Evolutionary conservation across 2,329 filamentous ascomycete genomes (phyloP), one percentile per base, ranked within the genome.

Genomic region (Hypoxylon sp.): DNA sequence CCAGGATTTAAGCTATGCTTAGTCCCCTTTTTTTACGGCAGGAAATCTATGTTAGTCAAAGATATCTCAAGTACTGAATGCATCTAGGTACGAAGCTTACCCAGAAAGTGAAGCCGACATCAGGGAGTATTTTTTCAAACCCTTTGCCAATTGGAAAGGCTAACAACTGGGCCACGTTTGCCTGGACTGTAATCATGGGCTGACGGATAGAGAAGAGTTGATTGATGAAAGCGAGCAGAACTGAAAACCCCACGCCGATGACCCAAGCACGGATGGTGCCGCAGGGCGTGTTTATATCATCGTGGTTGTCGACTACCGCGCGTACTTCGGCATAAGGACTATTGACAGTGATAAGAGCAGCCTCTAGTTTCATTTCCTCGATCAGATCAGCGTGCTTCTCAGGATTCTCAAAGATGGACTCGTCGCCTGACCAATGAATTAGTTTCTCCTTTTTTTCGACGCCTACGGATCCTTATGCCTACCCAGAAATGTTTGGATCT

Each of bases 161-260:
- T 5, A 88, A 79, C 47, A 89, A 77, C 78, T 89, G 86, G 17
- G 86, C 85, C 8, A 89, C 85, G 57, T 87, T 86, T 54, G 85
- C 80, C 69, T 84, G 82, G 73, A 90, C 84, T 14, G 78, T 81
- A 70, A 89, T 88, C 47, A 81, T 79, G 0, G 87, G 87, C 67
- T 85, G 83, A 9, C 87, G 85, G 64, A 89, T 84, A 55, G 84
- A 85, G 75, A 89, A 88, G 55, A 89, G 82, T 79, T 87, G 85
- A 73, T 89, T 88, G 73, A 85, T 80, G 59, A 85, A 85, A 48
- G 84, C 81, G 35, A 87, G 78, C 26, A 85, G 69, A 31, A 82
- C 78, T 8, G 84, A 82, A 65, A 88, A 88, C 46, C 81, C 69
- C n/a, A 86, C 74, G 14, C 86, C 86, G 33, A 88, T 85, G 17